Evolutionary conservation across 352 stramenopile genomes (phyloP), one percentile per base, ranked within the genome.

Genomic region (Pythium folliculosum): DNA sequence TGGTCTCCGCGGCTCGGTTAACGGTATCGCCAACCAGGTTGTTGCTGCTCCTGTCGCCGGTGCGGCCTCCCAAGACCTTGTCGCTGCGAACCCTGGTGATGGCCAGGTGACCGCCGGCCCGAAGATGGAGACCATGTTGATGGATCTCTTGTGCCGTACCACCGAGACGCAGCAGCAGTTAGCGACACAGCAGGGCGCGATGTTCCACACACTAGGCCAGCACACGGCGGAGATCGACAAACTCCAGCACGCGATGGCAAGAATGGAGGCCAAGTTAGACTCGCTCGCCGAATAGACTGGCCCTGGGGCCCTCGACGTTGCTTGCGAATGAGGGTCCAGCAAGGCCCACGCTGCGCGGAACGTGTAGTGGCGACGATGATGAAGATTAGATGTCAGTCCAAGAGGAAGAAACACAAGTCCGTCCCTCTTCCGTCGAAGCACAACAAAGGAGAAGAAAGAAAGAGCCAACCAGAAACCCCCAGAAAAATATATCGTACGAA

Each of bases 51-150:
- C 80, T 19, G 72, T 82, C 13, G 61, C 77, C 17, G 38, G 21
- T 22, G 25, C 68, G 32, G 64, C 83, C 47, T 92, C 87, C 55
- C 87, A 95, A 74, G 87, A 95, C 58, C 73, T 95, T 38, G 87
- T 95, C 9, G 84, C 87, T 3, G 80, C 84, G 6, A 92, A 91
- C 72, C 75, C 87, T n/a, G 85, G 85, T 13, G 87, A 95, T 52
- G 87, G 87, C 21, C 87, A 95, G 64, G 85, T 95, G 17, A 92
- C 85, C 6, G 77, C 85, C 25, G 87, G 87, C 14, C 87, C 87
- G 1, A 95, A 95, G 87, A 94, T 95, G 85, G 87, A 95, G 65
- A 94, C 87, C 63, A 95, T 95, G 87, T 73, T 95, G 40, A 95
- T 95, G 87, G 87, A 95, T 77, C 69, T 95, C 60, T 71, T 95